Base-by-base conservation (phyloP, 371 early-diverging fungal species). In the Rhizopus sp. region DNA sequence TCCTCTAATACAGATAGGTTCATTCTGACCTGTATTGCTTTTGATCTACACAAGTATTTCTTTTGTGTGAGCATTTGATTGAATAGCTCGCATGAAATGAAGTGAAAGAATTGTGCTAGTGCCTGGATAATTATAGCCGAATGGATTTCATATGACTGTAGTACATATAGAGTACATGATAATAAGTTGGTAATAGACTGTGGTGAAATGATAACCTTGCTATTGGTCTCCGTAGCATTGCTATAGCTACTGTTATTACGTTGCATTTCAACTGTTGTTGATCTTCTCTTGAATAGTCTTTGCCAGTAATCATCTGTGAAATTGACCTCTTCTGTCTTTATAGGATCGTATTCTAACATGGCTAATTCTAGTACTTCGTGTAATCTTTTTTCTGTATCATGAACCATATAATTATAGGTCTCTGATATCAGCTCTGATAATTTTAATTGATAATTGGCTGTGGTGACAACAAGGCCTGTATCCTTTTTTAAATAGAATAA, bases 401-500 rank as follows among this genome's bases (percentile, higher is more conserved):
- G 59, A 10, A 90, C 68, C 17, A 93, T 70, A 38, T 83, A 57
- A 46, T 70, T 75, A 55, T 83, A 89, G 34, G 87, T 80, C 46
- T 90, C 91, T 48, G 84, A 83, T 33, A 90, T 75, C 29, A 91
- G 70, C 58, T 90, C 89, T 3, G 85, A 77, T 50, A 95, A 62
- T n/a, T 71, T 64, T 1, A 84, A 71, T 60, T 92, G 92, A 37
- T 83, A 70, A 35, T 71, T 62, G 34, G 77, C 82, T 7, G 91
- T 88, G 10, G 77, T 66, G 6, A 72, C 62, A 13, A 85, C 80
- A 5, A 94, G 78, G 5, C 82, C 81, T 12, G 80, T 40, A 65
- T 95, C 96, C 54, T 88, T 87, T 67, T 91, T 89, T 42, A 95
- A 72, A 64, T 88, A 93, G 60, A 89, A 87, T 8, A 92, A 58